Evolutionary conservation across 805 yeast genomes (phyloP).

Genomic region (Metschnikowia amazonensis): DNA sequence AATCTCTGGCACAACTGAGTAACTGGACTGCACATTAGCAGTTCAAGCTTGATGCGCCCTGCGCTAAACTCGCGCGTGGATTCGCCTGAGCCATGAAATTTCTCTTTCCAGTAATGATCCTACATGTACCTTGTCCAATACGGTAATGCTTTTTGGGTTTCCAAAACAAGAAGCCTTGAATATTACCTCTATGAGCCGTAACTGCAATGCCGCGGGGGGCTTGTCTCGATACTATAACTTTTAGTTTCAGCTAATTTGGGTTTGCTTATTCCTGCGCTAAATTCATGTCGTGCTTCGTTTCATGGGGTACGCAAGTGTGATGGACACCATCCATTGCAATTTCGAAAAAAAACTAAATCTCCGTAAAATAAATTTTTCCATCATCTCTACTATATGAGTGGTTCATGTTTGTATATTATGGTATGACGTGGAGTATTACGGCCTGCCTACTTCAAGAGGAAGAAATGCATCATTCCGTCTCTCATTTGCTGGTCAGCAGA

Average conservation of each 20-base stretch:
- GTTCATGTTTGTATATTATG: constrained; percentile 2
- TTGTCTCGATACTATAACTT: neutral
- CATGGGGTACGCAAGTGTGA: no score
- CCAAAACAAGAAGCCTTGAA: neutral
- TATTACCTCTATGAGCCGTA: neutral
- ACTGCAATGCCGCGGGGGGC: neutral
- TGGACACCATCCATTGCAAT: no score
- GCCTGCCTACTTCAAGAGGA: constrained; percentile 10
- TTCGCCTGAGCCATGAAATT: constrained; percentile 2
- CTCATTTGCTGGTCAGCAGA: constrained; percentile 8
- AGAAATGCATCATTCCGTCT: constrained; percentile 14
- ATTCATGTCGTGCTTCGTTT: neutral
- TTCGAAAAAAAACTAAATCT: no score
- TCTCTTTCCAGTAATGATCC: constrained; percentile 2
- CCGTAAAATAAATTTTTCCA: no score
- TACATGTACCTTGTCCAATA: neutral
- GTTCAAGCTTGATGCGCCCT: neutral
- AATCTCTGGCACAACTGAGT: neutral
- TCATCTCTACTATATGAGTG: neutral
- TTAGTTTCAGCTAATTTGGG: neutral
- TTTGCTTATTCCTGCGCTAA: neutral
- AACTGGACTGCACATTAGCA: neutral
- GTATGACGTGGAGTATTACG: constrained; percentile 3
- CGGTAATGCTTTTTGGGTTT: neutral
- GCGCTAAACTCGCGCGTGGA: neutral